Conservation (phyloP, 1,139 yeast species). For the Saccharomyces hybrid region DNA sequence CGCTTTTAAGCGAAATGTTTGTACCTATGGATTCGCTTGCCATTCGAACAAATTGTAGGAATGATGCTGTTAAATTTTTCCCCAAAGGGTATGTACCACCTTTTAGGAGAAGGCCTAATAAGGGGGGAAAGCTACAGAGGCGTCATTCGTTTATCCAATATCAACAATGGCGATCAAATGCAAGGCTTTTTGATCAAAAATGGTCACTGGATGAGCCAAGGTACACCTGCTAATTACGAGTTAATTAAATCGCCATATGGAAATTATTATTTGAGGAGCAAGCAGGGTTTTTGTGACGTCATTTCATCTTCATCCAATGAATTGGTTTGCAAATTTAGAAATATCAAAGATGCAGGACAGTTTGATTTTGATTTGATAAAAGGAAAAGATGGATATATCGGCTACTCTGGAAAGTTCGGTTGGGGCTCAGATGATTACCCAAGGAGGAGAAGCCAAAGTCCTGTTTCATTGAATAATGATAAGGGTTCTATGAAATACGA, state of each 20-base stretch:
- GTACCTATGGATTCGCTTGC: conserved; percentile 54
- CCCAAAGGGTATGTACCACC: conserved; percentile 55
- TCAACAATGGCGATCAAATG: conserved; percentile 23
- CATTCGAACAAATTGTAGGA: conserved; percentile 54
- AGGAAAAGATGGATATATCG: conserved; percentile 34
- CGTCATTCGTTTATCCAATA: conserved; percentile 45
- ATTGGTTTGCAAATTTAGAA: conserved; percentile 33
- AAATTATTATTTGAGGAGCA: conserved; percentile 57
- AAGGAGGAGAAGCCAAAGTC: conserved; percentile 43
- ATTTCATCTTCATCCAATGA: conserved; percentile 28
- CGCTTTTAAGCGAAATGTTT: conserved; percentile 60
- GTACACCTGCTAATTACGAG: conserved; percentile 77
- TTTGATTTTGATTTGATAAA: conserved; percentile 45
- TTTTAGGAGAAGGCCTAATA: conserved; percentile 13
- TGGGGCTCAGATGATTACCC: conserved; percentile 61
- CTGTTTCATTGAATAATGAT: conserved; percentile 40
- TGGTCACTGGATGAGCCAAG: conserved; percentile 77
- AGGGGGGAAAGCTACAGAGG: conserved; percentile 34
- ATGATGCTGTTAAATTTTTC: conserved; percentile 58
- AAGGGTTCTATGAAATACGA: conserved; percentile 35
- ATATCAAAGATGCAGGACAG: conserved; percentile 42
- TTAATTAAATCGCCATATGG: conserved; percentile 55
- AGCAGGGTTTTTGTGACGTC: conserved; percentile 69
- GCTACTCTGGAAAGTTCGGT: conserved; percentile 53
- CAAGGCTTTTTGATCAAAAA: conserved; percentile 74